A percentile compares a stretch with the other conserved stretches of the same genome.
phyloP scores from a whole-genome alignment of 2,329 filamentous ascomycete genomes.

The Nigrospora oryzae region DNA sequence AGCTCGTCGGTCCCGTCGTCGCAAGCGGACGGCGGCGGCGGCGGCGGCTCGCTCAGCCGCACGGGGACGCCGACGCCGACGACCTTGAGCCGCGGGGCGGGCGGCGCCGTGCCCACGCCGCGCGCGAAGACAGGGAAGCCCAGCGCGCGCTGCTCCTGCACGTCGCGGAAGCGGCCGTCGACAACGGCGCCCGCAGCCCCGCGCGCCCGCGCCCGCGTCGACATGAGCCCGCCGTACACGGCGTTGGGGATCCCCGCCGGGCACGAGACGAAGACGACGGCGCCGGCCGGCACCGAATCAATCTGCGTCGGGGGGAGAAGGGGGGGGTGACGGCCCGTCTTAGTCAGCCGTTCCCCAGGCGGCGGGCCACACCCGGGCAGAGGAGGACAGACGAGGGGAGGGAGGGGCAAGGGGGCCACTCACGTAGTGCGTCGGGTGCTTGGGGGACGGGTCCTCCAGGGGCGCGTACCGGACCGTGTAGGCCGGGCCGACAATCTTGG shows the following conservation, averaged over 20 bases:
- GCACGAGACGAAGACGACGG: slow-evolving; percentile 41
- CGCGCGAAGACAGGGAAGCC: slow-evolving; percentile 36
- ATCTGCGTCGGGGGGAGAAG: slow-evolving; percentile 24
- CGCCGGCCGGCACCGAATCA: slow-evolving; percentile 34
- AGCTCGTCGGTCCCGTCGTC: slow-evolving; percentile 15
- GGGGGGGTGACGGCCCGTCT: background rate
- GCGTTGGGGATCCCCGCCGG: slow-evolving; percentile 37
- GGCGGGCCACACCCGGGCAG: no score
- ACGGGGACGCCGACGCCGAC: slow-evolving; percentile 31
- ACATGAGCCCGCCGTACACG: slow-evolving; percentile 47
- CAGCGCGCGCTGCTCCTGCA: slow-evolving; percentile 43
- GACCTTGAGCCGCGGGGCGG: slow-evolving; percentile 31
- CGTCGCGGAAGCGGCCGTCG: slow-evolving; percentile 42
- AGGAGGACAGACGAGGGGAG: no score
- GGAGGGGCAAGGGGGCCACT: slow-evolving; percentile 4
- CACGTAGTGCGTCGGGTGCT: slow-evolving; percentile 37
- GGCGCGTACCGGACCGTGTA: slow-evolving; percentile 45
- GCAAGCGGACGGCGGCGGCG: no score
- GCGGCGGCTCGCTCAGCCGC: slow-evolving; percentile 25
- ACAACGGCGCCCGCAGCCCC: slow-evolving; percentile 40
- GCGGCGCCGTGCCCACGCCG: slow-evolving; percentile 34
- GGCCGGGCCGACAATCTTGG: slow-evolving; percentile 45
- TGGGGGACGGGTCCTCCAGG: slow-evolving; percentile 35
- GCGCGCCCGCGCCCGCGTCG: slow-evolving; percentile 31
- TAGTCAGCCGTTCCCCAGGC: background rate